Evolutionary conservation across 2,329 filamentous ascomycete species (phyloP).

Genomic region (Beauveria sp.): DNA sequence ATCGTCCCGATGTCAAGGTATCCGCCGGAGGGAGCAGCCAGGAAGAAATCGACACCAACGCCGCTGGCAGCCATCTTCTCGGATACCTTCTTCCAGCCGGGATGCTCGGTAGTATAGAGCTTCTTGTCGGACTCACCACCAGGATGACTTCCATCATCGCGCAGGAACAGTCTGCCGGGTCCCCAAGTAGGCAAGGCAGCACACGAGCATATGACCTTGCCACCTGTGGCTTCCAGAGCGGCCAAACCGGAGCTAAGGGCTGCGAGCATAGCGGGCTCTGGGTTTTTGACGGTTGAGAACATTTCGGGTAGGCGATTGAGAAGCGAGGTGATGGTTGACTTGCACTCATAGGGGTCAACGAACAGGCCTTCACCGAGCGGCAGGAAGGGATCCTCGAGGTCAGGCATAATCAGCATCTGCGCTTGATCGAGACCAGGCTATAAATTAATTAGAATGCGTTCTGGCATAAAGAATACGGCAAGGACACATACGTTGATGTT

Average conservation of each 20-base stretch:
- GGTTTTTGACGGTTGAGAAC: conserved; percentile 81
- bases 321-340: conserved; percentile 79
- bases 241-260: conserved; percentile 75
- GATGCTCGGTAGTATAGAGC: conserved; percentile 82
- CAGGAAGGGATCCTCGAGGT: conserved; percentile 93
- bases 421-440: conserved; percentile 72
- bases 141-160: conserved; percentile 81
- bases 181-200: conserved; percentile 88
- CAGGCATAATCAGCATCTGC: conserved; percentile 98
- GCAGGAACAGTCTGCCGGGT: conserved; percentile 73
- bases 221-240: conserved; percentile 80
- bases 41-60: conserved; percentile 87
- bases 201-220: conserved; percentile 84
- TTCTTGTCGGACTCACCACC: conserved; percentile 88
- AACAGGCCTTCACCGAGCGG: conserved; percentile 87
- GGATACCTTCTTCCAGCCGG: conserved; percentile 76
- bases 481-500: conserved; percentile 66
- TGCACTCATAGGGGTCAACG: conserved; percentile 87
- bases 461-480: neutral
- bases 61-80: conserved; percentile 83
- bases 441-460: conserved; percentile 12
- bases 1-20: conserved; percentile 93
- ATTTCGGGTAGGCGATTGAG: conserved; percentile 74
- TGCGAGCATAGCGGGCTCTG: conserved; percentile 80
- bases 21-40: conserved; percentile 80